Evolutionary conservation across 164 flowering plant genomes (phyloP).

Genomic region (Hamamelis virginiana): DNA sequence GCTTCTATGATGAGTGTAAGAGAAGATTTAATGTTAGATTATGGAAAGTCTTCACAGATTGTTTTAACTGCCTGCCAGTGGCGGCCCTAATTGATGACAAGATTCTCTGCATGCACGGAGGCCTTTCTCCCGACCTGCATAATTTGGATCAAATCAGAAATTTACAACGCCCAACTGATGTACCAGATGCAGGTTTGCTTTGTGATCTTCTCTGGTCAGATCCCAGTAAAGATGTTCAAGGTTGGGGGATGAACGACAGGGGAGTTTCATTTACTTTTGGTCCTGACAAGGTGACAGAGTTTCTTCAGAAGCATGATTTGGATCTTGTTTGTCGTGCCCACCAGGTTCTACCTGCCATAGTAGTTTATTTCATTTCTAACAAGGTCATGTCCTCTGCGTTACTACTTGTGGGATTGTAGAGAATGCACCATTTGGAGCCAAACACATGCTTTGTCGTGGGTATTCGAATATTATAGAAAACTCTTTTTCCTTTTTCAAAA

Average conservation of each 20-base stretch:
- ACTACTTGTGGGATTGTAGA: background rate
- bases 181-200: slow-evolving; percentile 53
- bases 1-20: slow-evolving; percentile 58
- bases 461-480: too few relatives aligned
- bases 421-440: slow-evolving; percentile 3
- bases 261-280: slow-evolving; percentile 62
- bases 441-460: too few relatives aligned
- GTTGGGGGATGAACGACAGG: slow-evolving; percentile 56
- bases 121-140: slow-evolving; percentile 51
- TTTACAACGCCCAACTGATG: slow-evolving; percentile 50
- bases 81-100: slow-evolving; percentile 55
- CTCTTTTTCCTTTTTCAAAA: too few relatives aligned
- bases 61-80: slow-evolving; percentile 54
- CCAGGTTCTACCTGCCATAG: slow-evolving; percentile 32
- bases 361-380: background rate
- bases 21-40: slow-evolving; percentile 48
- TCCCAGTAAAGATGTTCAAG: slow-evolving; percentile 45
- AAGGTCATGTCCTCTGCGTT: background rate
- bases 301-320: slow-evolving; percentile 49
- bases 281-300: slow-evolving; percentile 46
- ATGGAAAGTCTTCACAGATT: slow-evolving; percentile 47
- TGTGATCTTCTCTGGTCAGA: slow-evolving; percentile 67
- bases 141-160: slow-evolving; percentile 45
- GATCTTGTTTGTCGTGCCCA: slow-evolving; percentile 60
- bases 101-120: slow-evolving; percentile 63